Conservation (phyloP, 176 grass and related monocot genomes). For the Carex littledalei region DNA sequence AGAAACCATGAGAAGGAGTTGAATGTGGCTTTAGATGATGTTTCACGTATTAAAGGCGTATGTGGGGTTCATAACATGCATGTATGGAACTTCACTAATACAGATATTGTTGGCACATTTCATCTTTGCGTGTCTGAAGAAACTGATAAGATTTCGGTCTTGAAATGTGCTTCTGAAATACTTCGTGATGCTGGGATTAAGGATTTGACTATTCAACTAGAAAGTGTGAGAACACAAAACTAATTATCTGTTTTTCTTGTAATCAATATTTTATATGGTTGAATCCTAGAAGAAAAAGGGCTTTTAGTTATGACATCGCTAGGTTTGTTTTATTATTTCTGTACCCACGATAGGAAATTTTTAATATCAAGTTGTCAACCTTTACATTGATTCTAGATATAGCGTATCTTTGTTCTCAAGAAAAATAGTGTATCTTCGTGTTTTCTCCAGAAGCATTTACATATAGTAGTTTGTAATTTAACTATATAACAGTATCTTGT, state of each 20-base stretch:
- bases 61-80: constrained; percentile 60
- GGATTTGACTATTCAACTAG: constrained; percentile 78
- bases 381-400: not conserved
- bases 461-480: not conserved
- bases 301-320: not conserved
- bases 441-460: not conserved
- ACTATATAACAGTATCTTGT: not conserved
- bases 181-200: constrained; percentile 68
- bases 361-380: not conserved
- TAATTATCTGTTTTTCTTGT: constrained; percentile 5
- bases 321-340: not conserved
- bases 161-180: constrained; percentile 46
- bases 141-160: constrained; percentile 47
- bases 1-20: constrained; percentile 78
- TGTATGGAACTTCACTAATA: constrained; percentile 96
- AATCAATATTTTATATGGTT: not conserved
- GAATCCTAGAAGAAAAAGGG: not conserved
- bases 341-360: not conserved
- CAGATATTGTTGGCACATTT: constrained; percentile 75
- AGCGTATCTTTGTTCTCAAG: too few species aligned
- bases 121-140: constrained; percentile 57
- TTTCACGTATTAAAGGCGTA: constrained; percentile 59
- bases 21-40: constrained; percentile 53
- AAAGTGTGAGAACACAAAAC: constrained; percentile 44
- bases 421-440: too few species aligned